Evolutionary conservation across 192 early-diverging fungal species (phyloP), one percentile per base, ranked within the genome.

Genomic region (Backusella liffmaniae): DNA sequence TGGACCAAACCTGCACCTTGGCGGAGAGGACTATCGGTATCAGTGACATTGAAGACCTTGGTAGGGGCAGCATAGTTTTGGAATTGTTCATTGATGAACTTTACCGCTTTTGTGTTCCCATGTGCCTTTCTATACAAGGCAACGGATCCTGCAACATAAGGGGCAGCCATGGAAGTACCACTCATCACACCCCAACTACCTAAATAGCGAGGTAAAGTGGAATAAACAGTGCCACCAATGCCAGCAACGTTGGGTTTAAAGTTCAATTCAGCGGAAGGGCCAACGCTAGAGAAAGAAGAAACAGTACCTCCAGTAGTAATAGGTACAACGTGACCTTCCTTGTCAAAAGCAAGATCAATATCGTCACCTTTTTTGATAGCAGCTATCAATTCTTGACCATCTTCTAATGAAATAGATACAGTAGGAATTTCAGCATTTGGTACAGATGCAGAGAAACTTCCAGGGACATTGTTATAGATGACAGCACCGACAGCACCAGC

Each of bases 101-200:
- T 30, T 37, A 46, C 69, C 53, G 72, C 73, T 13, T 79, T 73
- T 35, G 56, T 59, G 70, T 81, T 84, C 15, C 73, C 66, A 13
- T 18, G 35, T 23, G 73, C 46, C 36, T 87, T 67, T 39, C 86
- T 69, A 66, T 83, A 83, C 29, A 88, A 66, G n/a, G 88, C 88
- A 36, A 86, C 70, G 2, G 80, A 70, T 16, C 96, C 96, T 68
- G 88, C 88, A 67, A 94, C 91, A 73, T 96, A 93, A 32, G 96
- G 96, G 70, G 90, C 87, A 75, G 96, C 93, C 94, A 96, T 96
- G 68, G 94, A 95, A 7, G 95, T 97, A 56, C 96, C 96, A 42
- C 94, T 95, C 83, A 96, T 94, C 67, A 73, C 9, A 73, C 56
- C 66, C 65, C 86, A 88, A 5, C 78, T 75, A 30, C 83, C 84